Evolutionary conservation across 1,284 basidiomycete genomes (phyloP).

Genomic region (Ustilago tritici): DNA sequence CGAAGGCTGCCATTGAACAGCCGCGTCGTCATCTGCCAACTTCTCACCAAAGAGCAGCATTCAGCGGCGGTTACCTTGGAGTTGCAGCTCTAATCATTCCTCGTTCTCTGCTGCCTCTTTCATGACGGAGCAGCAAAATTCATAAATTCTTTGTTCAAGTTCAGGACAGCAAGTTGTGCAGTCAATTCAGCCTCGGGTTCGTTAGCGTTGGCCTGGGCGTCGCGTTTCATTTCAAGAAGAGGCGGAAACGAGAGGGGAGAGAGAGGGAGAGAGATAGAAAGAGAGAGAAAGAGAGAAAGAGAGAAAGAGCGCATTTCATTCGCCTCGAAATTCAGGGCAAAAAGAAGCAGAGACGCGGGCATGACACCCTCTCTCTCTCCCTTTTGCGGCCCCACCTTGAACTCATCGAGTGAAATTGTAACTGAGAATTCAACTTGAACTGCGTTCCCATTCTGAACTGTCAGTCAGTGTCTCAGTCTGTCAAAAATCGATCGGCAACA

Average conservation of each 20-base stretch:
- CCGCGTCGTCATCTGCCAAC: not conserved
- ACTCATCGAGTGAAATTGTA: too few species aligned
- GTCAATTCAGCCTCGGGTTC: not conserved
- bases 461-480: not conserved
- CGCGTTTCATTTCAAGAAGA: not conserved
- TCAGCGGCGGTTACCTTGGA: too few species aligned
- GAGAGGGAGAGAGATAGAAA: not conserved
- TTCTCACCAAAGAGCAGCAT: too few species aligned
- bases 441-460: not conserved
- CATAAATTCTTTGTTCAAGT: not conserved
- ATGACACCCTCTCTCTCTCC: too few species aligned
- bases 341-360: too few species aligned
- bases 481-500: not conserved
- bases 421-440: too few species aligned
- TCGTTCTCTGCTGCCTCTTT: not conserved
- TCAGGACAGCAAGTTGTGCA: not conserved
- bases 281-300: not conserved
- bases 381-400: too few species aligned
- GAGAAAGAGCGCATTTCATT: too few species aligned
- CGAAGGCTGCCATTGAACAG: not conserved
- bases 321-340: too few species aligned
- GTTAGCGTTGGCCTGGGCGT: conserved; percentile 1
- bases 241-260: not conserved
- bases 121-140: not conserved
- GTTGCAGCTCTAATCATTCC: not conserved